Evolutionary conservation across 805 yeast genomes (phyloP).

Genomic region (Candida peoriensis): DNA sequence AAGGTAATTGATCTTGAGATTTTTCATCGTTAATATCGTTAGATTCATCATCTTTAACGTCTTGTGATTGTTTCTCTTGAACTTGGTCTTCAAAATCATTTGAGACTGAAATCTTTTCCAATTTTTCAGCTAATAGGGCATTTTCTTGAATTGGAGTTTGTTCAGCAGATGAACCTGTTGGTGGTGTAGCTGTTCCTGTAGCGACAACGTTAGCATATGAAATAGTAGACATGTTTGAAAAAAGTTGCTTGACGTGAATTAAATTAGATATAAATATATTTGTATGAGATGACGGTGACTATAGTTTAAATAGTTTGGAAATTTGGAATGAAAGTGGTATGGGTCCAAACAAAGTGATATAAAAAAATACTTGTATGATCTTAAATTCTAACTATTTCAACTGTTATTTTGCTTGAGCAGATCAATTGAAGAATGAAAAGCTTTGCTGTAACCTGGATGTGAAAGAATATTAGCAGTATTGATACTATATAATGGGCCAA

Average conservation of each 20-base stretch:
- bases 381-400: too few relatives aligned
- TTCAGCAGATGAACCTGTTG: not conserved
- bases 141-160: conserved; percentile 6
- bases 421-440: too few relatives aligned
- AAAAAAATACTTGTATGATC: too few relatives aligned
- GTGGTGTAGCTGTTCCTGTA: conserved; percentile 1
- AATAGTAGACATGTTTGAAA: conserved; percentile 25
- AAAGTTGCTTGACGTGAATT: conserved; percentile 30
- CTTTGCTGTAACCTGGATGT: too few relatives aligned
- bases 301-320: not conserved
- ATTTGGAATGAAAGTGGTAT: too few relatives aligned
- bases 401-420: too few relatives aligned
- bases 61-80: conserved; percentile 1
- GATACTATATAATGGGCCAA: too few relatives aligned
- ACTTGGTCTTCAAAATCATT: conserved; percentile 1
- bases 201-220: conserved; percentile 21
- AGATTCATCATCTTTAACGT: conserved; percentile 8
- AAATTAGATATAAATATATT: conserved; percentile 17
- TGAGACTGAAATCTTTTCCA: conserved; percentile 4
- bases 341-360: too few relatives aligned
- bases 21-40: conserved; percentile 6
- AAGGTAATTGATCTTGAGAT: conserved; percentile 18
- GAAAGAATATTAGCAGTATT: too few relatives aligned
- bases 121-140: too few relatives aligned
- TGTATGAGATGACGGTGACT: not conserved